phyloP scores from a whole-genome alignment of 176 grass and related monocot genomes.

The Carex littledalei region DNA sequence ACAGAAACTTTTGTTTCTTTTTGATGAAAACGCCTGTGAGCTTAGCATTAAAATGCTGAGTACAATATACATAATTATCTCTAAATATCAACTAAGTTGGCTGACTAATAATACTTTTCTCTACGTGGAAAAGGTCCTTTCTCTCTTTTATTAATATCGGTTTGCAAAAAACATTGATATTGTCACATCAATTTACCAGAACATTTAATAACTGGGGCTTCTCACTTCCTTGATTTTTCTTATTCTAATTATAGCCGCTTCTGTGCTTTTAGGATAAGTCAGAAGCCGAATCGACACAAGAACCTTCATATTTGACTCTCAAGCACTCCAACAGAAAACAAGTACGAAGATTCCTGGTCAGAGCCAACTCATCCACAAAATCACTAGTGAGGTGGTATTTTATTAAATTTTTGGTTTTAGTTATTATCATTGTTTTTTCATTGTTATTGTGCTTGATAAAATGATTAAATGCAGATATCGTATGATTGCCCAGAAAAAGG shows the following conservation, averaged over 20 bases:
- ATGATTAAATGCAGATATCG: background rate
- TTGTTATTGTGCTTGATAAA: background rate
- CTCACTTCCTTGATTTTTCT: background rate
- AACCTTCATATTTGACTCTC: background rate
- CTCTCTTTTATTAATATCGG: background rate
- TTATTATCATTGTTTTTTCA: background rate
- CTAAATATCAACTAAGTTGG: background rate
- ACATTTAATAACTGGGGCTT: background rate
- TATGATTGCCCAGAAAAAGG: slow-evolving; percentile 9
- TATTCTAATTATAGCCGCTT: background rate
- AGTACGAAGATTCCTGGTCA: background rate
- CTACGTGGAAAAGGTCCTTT: background rate
- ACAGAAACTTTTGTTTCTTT: too few relatives aligned
- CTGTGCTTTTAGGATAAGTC: background rate
- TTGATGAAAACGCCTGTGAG: too few relatives aligned
- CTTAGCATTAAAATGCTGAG: too few relatives aligned
- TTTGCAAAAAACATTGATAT: background rate
- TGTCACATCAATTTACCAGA: background rate
- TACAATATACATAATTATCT: background rate
- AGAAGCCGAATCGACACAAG: background rate
- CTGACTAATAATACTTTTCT: background rate
- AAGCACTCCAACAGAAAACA: background rate
- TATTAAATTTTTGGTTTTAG: background rate
- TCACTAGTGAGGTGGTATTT: background rate
- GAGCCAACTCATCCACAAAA: slow-evolving; percentile 7